phyloP scores from a whole-genome alignment of 352 stramenopile genomes.

The Pythium aristosporum region DNA sequence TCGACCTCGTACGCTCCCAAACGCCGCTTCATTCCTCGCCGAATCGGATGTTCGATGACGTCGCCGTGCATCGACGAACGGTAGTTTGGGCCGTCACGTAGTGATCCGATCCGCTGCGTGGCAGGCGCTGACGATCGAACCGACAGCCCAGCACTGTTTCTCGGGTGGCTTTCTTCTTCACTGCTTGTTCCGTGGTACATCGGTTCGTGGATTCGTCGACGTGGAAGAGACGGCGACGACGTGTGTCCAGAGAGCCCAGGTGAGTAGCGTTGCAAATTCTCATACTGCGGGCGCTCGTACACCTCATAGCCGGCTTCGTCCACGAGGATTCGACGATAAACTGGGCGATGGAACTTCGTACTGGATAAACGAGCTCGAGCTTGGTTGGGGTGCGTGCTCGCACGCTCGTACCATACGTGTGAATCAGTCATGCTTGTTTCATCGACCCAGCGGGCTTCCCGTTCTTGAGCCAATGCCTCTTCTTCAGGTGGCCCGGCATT shows the following conservation, averaged over 20 bases:
- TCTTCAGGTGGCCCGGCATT: not conserved
- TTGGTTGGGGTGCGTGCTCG: not conserved
- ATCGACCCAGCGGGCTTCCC: not conserved
- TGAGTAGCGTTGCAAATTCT: slow-evolving; percentile 5
- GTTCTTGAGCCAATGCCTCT: not conserved
- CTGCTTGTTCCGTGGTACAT: slow-evolving; percentile 14
- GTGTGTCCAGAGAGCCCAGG: not conserved
- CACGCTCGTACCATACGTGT: not conserved
- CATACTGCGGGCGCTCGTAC: slow-evolving; percentile 6
- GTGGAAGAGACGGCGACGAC: slow-evolving; percentile 2
- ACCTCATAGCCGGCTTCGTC: slow-evolving; percentile 22
- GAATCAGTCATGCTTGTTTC: not conserved
- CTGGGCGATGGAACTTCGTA: slow-evolving; percentile 8
- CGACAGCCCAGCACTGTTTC: not conserved
- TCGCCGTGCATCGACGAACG: not conserved
- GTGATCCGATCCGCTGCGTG: not conserved
- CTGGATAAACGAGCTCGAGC: not conserved
- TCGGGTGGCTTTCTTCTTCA: slow-evolving; percentile 7
- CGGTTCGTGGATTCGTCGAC: slow-evolving; percentile 4
- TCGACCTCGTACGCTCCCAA: slow-evolving; percentile 5
- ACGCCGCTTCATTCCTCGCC: slow-evolving; percentile 18
- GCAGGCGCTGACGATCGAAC: not conserved
- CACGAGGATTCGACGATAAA: slow-evolving; percentile 19
- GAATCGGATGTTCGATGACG: not conserved
- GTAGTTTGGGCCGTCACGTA: not conserved